These are phyloP conservation scores for Xylaria hypoxylon DNA, from an alignment of 2,329 filamentous ascomycete species.

Conservation along the genomic window DNA sequence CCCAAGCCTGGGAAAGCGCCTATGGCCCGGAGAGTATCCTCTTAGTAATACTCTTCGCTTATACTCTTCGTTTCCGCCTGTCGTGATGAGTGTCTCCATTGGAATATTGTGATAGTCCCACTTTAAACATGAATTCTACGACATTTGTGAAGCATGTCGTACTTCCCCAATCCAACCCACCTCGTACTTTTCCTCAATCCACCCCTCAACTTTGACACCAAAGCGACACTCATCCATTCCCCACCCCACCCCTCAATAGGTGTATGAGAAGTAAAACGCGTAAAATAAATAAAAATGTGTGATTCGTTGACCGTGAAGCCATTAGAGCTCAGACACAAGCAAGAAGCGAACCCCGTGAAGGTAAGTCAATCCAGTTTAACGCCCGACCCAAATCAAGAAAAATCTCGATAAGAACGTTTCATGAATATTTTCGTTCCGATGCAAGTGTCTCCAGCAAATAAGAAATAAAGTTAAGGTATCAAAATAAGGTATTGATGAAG, in stretches of 20 bases:
- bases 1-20: conserved; percentile 8
- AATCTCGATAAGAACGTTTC: conserved; percentile 33
- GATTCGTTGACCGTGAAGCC: conserved; percentile 5
- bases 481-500: conserved; percentile 19
- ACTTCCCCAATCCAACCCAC: conserved; percentile 23
- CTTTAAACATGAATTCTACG: conserved; percentile 7
- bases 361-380: conserved; percentile 40
- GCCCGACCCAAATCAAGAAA: conserved; percentile 32
- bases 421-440: conserved; percentile 39
- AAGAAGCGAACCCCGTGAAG: conserved; percentile 28
- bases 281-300: conserved; percentile 23
- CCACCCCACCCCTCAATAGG: conserved; percentile 24
- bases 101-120: conserved; percentile 1
- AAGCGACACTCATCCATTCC: conserved; percentile 27
- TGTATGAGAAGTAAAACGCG: conserved; percentile 34
- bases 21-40: conserved; percentile 14
- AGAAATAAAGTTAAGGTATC: conserved; percentile 30
- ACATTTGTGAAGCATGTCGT: conserved; percentile 18
- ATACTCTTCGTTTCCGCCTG: conserved; percentile 5
- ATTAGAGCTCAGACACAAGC: conserved; percentile 33
- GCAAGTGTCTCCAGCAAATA: conserved; percentile 16
- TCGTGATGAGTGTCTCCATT: conserved; percentile 21
- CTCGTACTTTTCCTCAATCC: conserved; percentile 38
- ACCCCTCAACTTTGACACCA: conserved; percentile 33
- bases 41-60: conserved; percentile 1